Conservation (phyloP, 2,329 filamentous ascomycete genomes). For the Fusarium mundagurra region DNA sequence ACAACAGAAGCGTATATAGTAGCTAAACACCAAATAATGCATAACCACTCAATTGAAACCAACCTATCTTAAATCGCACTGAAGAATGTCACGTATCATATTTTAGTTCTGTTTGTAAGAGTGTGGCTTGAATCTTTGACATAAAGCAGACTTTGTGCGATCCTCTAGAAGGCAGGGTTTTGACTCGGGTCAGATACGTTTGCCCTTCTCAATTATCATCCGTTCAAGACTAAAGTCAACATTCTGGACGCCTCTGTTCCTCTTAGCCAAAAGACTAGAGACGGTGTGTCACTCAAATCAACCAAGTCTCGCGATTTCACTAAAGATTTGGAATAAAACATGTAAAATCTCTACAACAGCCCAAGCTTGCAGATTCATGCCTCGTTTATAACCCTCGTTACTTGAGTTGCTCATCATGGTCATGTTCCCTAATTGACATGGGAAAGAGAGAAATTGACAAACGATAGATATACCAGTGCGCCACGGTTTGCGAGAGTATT, state of each 20-base stretch:
- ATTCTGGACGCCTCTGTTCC: neutral
- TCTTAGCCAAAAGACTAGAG: neutral
- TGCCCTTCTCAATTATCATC: neutral
- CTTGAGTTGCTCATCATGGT: conserved; percentile 32
- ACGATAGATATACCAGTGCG: conserved; percentile 34
- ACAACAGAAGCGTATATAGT: conserved; percentile 12
- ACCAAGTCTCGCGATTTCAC: neutral
- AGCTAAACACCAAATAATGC: conserved; percentile 12
- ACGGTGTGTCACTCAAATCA: neutral
- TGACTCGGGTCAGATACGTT: neutral
- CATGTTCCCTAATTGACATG: conserved; percentile 26
- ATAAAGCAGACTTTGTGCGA: neutral
- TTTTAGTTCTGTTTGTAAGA: neutral
- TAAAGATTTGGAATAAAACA: neutral
- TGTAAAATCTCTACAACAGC: conserved; percentile 26
- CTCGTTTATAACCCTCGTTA: conserved; percentile 32
- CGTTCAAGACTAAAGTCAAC: neutral
- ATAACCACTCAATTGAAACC: conserved; percentile 1
- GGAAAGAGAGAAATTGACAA: conserved; percentile 19
- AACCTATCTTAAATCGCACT: neutral
- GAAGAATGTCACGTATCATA: neutral
- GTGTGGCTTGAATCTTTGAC: neutral
- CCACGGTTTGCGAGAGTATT: conserved; percentile 35
- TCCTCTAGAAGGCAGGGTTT: neutral
- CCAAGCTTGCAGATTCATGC: conserved; percentile 24